These are phyloP conservation scores for Endocalyx cinctus DNA, from an alignment of 2,329 filamentous ascomycete genomes.

Conservation along the genomic window DNA sequence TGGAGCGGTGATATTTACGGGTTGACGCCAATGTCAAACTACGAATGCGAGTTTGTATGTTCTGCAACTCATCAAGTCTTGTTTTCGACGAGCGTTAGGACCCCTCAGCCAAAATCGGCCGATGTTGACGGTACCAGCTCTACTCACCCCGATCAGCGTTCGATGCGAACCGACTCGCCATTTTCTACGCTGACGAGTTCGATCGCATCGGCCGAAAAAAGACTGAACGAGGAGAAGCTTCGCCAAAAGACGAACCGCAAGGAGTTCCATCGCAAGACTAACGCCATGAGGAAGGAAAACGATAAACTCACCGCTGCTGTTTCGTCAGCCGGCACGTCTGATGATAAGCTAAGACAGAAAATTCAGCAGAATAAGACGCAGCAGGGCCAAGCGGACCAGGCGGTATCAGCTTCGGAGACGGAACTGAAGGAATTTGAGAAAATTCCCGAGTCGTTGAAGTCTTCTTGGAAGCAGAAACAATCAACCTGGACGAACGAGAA, in stretches of 20 bases:
- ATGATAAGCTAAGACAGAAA: conserved; percentile 72
- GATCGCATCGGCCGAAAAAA: conserved; percentile 66
- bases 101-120: conserved; percentile 45
- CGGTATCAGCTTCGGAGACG: conserved; percentile 47
- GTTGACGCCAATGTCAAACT: conserved; percentile 67
- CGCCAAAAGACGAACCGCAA: conserved; percentile 67
- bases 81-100: conserved; percentile 69
- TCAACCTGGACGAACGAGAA: conserved; percentile 51
- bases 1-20: conserved; percentile 72
- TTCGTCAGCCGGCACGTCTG: conserved; percentile 64
- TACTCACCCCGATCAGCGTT: conserved; percentile 47
- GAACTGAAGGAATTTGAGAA: conserved; percentile 62
- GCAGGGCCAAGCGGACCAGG: conserved; percentile 60
- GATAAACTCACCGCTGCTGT: conserved; percentile 64
- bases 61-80: conserved; percentile 60
- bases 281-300: conserved; percentile 67
- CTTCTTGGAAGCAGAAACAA: conserved; percentile 52
- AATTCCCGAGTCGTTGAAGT: conserved; percentile 58
- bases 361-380: conserved; percentile 71
- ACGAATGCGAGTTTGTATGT: conserved; percentile 73
- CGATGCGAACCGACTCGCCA: conserved; percentile 69
- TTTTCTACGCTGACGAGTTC: conserved; percentile 73
- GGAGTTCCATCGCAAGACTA: conserved; percentile 67
- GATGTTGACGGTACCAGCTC: conserved; percentile 30
- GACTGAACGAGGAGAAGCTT: conserved; percentile 64